phyloP scores from a whole-genome alignment of 2,329 filamentous ascomycete species.

The Aspergillus sp. region DNA sequence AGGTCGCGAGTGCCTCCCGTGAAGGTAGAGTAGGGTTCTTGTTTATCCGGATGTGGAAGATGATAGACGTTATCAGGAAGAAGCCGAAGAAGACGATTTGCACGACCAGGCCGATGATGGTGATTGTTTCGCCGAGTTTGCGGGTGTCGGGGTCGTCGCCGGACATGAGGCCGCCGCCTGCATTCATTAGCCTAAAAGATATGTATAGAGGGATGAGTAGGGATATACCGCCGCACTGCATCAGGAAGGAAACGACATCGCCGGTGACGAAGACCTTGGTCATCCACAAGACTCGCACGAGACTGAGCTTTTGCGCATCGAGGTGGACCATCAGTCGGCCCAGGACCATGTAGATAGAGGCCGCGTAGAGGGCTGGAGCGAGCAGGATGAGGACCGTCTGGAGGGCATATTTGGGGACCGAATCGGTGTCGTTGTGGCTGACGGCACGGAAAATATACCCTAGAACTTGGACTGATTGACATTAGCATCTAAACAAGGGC shows the following conservation, averaged over 20 bases:
- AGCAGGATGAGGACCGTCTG: slow-evolving; percentile 39
- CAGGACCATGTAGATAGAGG: slow-evolving; percentile 32
- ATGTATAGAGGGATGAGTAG: neutral
- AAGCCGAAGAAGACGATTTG: slow-evolving; percentile 60
- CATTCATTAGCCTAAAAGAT: neutral
- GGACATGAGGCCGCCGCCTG: slow-evolving; percentile 21
- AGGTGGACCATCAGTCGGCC: neutral
- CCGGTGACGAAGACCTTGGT: slow-evolving; percentile 31
- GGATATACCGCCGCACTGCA: slow-evolving; percentile 27
- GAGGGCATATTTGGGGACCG: slow-evolving; percentile 29
- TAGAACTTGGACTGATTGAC: slow-evolving; percentile 44
- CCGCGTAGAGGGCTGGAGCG: slow-evolving; percentile 43
- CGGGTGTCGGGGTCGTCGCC: slow-evolving; percentile 9
- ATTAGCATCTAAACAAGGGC: neutral
- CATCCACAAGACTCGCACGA: slow-evolving; percentile 3
- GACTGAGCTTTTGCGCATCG: neutral
- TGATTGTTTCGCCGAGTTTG: slow-evolving; percentile 35
- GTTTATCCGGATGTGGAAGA: slow-evolving; percentile 51
- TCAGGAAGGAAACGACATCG: slow-evolving; percentile 34
- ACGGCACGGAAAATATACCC: slow-evolving; percentile 28
- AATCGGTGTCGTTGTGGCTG: slow-evolving; percentile 9
- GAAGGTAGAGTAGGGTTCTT: slow-evolving; percentile 28
- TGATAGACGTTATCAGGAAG: slow-evolving; percentile 51
- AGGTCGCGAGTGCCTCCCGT: neutral
- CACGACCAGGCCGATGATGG: slow-evolving; percentile 57